A percentile compares a stretch with the other conserved stretches of the same genome.
Conservation (phyloP, 2,329 filamentous ascomycete species). For the Trichoderma sp. region DNA sequence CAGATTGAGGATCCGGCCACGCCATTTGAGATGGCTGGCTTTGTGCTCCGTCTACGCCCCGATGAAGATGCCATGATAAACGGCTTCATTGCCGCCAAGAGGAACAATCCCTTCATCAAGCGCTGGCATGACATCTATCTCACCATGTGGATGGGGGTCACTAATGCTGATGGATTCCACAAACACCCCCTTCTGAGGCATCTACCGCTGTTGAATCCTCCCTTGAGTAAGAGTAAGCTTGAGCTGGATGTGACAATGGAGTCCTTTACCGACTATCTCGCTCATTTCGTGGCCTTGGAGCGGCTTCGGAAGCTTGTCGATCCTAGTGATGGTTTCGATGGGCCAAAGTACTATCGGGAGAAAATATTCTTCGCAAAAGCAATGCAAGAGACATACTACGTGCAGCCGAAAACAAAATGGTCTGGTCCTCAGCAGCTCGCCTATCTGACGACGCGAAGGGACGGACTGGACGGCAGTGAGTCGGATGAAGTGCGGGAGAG, state of each 20-base stretch:
- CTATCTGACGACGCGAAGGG: neutral
- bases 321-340: conserved; percentile 40
- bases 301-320: conserved; percentile 38
- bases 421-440: conserved; percentile 29
- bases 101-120: conserved; percentile 47
- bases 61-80: conserved; percentile 36
- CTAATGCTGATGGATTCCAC: conserved; percentile 37
- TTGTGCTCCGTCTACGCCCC: conserved; percentile 35
- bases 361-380: conserved; percentile 35
- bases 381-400: conserved; percentile 27
- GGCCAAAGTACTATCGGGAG: conserved; percentile 38
- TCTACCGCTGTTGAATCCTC: conserved; percentile 1
- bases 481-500: conserved; percentile 7
- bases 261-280: conserved; percentile 36
- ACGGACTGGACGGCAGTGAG: neutral
- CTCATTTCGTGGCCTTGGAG: conserved; percentile 35
- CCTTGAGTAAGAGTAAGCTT: neutral
- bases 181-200: conserved; percentile 35
- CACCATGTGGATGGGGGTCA: conserved; percentile 40
- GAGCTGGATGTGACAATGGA: conserved; percentile 26
- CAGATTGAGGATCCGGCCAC: conserved; percentile 39
- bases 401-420: conserved; percentile 16
- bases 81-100: conserved; percentile 47
- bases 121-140: conserved; percentile 44
- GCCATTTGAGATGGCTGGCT: conserved; percentile 36